Percentiles rank a stretch among this genome's conserved stretches.
Conservation (phyloP, 805 yeast genomes). For the Lipomyces sp. region DNA sequence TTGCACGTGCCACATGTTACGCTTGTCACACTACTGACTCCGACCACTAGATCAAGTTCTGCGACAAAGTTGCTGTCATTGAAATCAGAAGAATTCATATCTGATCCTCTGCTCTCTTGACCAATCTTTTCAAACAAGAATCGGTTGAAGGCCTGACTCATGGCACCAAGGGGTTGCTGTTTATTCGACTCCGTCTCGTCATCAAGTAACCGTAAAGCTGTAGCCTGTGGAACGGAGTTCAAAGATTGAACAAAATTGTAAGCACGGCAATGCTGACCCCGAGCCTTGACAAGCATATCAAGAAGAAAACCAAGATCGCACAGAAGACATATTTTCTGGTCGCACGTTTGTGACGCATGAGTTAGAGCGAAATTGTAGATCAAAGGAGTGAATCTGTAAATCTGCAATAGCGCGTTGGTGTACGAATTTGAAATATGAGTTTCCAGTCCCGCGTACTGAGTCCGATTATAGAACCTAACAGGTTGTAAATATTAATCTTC, state of each 20-base stretch:
- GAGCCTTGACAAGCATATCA: slow-evolving; percentile 85
- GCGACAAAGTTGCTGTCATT: not conserved
- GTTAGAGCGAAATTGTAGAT: slow-evolving; percentile 62
- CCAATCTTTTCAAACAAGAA: slow-evolving; percentile 57
- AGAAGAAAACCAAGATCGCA: slow-evolving; percentile 84
- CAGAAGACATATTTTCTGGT: slow-evolving; percentile 48
- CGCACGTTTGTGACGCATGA: slow-evolving; percentile 53
- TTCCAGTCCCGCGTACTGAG: slow-evolving; percentile 80
- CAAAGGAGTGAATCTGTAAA: slow-evolving; percentile 73
- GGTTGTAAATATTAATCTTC: not conserved
- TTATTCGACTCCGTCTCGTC: slow-evolving; percentile 36
- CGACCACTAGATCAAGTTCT: slow-evolving; percentile 24
- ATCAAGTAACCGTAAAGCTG: slow-evolving; percentile 51
- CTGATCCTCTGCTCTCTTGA: slow-evolving; percentile 37
- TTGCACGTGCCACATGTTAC: slow-evolving; percentile 32
- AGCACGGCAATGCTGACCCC: slow-evolving; percentile 75
- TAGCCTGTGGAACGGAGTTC: slow-evolving; percentile 50
- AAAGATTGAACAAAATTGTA: slow-evolving; percentile 67
- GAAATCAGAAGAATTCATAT: slow-evolving; percentile 31
- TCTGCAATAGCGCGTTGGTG: slow-evolving; percentile 73
- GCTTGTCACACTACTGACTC: slow-evolving; percentile 25
- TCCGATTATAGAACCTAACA: slow-evolving; percentile 73
- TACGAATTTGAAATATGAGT: slow-evolving; percentile 76
- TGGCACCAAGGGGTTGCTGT: slow-evolving; percentile 22
- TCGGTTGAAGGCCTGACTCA: slow-evolving; percentile 55